Percentiles rank a stretch among this genome's conserved stretches.
Conservation (phyloP, 352 stramenopile species). For the Phytopythium cucurbitacearum region DNA sequence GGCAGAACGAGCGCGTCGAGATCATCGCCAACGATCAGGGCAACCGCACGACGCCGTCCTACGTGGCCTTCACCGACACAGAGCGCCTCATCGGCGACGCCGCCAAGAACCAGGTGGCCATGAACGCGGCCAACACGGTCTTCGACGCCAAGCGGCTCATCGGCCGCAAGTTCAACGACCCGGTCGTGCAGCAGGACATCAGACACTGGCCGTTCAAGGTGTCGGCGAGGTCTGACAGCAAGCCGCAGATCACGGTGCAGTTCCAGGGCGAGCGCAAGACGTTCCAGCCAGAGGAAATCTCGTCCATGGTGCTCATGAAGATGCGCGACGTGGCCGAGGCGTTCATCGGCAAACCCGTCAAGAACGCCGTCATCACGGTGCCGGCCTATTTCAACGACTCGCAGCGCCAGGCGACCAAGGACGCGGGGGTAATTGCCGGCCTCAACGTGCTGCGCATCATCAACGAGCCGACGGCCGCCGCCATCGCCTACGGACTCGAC, state of each 20-base stretch:
- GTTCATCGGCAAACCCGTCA: slow-evolving; percentile 58
- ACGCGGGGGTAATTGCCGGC: slow-evolving; percentile 58
- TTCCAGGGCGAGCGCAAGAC: slow-evolving; percentile 69
- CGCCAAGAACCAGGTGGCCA: slow-evolving; percentile 92
- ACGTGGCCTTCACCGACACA: slow-evolving; percentile 94
- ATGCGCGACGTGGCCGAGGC: slow-evolving; percentile 60
- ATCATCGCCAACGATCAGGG: slow-evolving; percentile 96
- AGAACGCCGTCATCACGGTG: slow-evolving; percentile 62
- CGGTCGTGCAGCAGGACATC: slow-evolving; percentile 78
- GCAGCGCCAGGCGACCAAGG: slow-evolving; percentile 71
- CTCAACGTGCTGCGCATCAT: slow-evolving; percentile 88
- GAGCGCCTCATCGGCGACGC: slow-evolving; percentile 94
- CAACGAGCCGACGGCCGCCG: slow-evolving; percentile 96
- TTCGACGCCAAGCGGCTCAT: slow-evolving; percentile 97
- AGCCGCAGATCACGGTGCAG: slow-evolving; percentile 67
- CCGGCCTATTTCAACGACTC: slow-evolving; percentile 76
- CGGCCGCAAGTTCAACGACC: slow-evolving; percentile 91
- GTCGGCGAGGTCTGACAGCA: slow-evolving; percentile 45
- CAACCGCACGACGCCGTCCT: slow-evolving; percentile 94
- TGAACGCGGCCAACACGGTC: slow-evolving; percentile 94
- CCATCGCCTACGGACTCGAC: slow-evolving; percentile 94
- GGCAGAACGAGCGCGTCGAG: slow-evolving; percentile 96
- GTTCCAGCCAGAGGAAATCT: slow-evolving; percentile 80
- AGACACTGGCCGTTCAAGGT: slow-evolving; percentile 74
- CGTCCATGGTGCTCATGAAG: slow-evolving; percentile 71